Base-by-base conservation (phyloP, 208 protist genomes). In the Acanthamoeba lenticulata region DNA sequence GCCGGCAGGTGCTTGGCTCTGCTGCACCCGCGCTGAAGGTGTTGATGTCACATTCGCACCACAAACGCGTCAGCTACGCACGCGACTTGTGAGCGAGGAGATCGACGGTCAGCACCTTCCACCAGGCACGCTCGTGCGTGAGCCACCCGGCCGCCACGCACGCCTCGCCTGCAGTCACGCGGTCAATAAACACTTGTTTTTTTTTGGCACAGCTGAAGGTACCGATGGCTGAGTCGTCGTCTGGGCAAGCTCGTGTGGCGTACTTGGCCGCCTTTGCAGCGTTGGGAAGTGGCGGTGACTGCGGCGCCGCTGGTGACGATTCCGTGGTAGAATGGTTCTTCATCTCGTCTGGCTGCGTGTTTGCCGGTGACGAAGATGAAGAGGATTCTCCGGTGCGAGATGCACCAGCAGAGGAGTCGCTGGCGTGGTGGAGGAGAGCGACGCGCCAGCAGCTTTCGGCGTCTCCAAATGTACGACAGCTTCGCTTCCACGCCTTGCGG, bases 1-100 rank as follows among this genome's bases (percentile, higher is more conserved):
- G 69, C 36, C 19, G 69, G 69, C 69, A 81, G 69, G 69, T 47
- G 5, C 40, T 29, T 81, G 69, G 69, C 69, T 45, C n/a, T 81
- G 69, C 69, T 81, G 69, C 69, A 81, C 7, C 69, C 69, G 1
- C 69, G 69, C 69, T 81, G 69, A n/a, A n/a, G n/a, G n/a, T n/a
- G 47, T 52, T 69, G 27, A 5, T 32, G 2, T 2, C 4, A 32
- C 60, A 69, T 13, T 6, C 7, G 0, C 13, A 21, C 27, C 19
- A 69, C 27, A 4, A 69, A 7, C 5, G 60, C 29, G 60, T 69
- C 5, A 69, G 60, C 27, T 29, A 27, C 6, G 6, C 29, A 34
- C 29, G 60, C 19, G 13, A 27, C 60, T 27, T 9, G 27, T 32
- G 55, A 7, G 55, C 2, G 15, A 2, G 21, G 27, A n/a, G 34